These are phyloP conservation scores for Pestalotiopsis sp. DNA, from an alignment of 2,329 filamentous ascomycete species.

Conservation along the genomic window DNA sequence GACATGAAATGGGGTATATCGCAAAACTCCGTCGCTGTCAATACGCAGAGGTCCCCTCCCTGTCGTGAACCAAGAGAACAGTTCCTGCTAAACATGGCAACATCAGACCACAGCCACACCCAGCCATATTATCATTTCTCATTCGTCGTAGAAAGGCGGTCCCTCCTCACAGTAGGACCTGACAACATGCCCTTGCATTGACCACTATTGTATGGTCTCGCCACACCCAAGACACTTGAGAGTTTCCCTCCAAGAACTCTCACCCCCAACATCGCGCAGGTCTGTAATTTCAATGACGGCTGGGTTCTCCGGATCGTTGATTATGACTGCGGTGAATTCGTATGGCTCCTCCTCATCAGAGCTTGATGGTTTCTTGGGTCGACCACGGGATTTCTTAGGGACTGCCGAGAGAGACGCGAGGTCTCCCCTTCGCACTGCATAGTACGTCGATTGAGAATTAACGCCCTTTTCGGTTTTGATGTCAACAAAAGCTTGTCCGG, in stretches of 20 bases:
- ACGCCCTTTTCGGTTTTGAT: constrained; percentile 48
- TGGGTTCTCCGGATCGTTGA: constrained; percentile 46
- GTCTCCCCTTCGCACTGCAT: constrained; percentile 26
- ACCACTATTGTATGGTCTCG: constrained; percentile 41
- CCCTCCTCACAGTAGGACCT: no score
- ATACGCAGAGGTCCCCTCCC: background rate
- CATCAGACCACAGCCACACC: background rate
- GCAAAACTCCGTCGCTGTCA: background rate
- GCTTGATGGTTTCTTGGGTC: constrained; percentile 42
- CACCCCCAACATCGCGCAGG: constrained; percentile 50
- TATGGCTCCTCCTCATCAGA: constrained; percentile 33
- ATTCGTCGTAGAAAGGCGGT: background rate
- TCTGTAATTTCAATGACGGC: constrained; percentile 56
- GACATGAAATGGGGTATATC: background rate
- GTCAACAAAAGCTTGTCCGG: constrained; percentile 53
- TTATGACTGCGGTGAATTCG: constrained; percentile 54
- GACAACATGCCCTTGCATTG: background rate
- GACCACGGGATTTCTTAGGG: constrained; percentile 34
- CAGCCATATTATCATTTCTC: background rate
- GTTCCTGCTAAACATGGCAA: background rate
- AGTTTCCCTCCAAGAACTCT: constrained; percentile 57
- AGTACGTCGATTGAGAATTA: background rate
- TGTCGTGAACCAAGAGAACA: background rate
- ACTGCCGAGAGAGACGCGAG: constrained; percentile 39
- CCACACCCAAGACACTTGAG: constrained; percentile 55